These are phyloP conservation scores for Coriaria nepalensis DNA, from an alignment of 306 rosid genomes.

Conservation along the genomic window DNA sequence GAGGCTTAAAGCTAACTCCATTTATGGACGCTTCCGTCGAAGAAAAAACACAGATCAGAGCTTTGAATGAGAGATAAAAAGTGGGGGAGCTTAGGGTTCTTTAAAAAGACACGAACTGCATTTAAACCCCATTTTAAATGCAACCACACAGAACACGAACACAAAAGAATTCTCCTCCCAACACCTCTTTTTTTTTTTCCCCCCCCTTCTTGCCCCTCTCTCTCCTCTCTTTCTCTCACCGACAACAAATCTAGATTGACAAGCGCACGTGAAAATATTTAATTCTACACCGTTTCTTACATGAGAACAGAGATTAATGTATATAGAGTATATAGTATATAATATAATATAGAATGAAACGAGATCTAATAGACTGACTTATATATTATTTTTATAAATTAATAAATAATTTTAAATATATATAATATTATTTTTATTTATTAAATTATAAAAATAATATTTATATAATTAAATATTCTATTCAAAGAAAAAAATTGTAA, in stretches of 20 bases:
- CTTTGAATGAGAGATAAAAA: conserved; percentile 2
- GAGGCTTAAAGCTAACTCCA: conserved; percentile 82
- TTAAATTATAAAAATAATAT: too few relatives aligned
- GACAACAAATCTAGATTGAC: conserved; percentile 61
- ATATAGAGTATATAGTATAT: too few relatives aligned
- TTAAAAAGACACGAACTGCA: conserved; percentile 12
- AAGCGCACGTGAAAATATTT: conserved; percentile 78
- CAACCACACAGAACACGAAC: conserved; percentile 4
- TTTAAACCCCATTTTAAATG: conserved; percentile 1
- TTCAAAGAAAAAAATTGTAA: too few relatives aligned
- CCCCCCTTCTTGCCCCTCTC: conserved; percentile 38
- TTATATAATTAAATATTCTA: too few relatives aligned
- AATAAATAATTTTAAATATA: too few relatives aligned
- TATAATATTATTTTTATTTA: too few relatives aligned
- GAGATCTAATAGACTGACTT: too few relatives aligned
- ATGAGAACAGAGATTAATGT: conserved; percentile 7
- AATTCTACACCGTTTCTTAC: conserved; percentile 31
- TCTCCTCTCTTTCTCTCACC: too few relatives aligned
- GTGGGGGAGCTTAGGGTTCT: conserved; percentile 1
- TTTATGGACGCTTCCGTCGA: conserved; percentile 1
- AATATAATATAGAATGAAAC: too few relatives aligned
- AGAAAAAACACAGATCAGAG: neutral
- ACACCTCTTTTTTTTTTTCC: conserved; percentile 5
- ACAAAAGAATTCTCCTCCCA: neutral
- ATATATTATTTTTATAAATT: too few relatives aligned